Percentiles rank a stretch among this genome's conserved stretches.
Evolutionary conservation across 768 basidiomycete species (phyloP).

Genomic region (Calocybe cyanea): DNA sequence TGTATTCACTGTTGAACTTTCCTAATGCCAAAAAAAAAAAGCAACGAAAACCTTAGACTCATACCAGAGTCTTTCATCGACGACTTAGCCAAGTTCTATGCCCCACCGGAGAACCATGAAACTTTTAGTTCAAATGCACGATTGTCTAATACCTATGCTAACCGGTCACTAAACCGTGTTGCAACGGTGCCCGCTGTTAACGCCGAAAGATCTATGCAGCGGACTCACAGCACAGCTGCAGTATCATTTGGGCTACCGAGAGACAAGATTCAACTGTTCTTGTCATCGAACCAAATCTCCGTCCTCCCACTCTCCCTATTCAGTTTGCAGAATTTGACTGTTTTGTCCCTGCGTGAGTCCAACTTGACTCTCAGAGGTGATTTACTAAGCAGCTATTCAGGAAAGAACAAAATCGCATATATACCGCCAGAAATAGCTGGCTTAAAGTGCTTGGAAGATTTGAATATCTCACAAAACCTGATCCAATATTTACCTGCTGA

Average conservation of each 20-base stretch:
- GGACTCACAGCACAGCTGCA: conserved; percentile 28
- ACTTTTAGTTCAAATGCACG: conserved; percentile 9
- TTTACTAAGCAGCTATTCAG: conserved; percentile 31
- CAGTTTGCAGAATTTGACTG: conserved; percentile 49
- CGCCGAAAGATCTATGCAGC: conserved; percentile 15
- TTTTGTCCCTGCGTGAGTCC: conserved; percentile 61
- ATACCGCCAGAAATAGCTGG: conserved; percentile 62
- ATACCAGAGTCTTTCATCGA: conserved; percentile 49
- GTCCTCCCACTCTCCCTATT: conserved; percentile 58
- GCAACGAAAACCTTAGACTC: conserved; percentile 35
- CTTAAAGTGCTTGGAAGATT: conserved; percentile 49
- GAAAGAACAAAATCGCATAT: conserved; percentile 48
- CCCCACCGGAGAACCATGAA: conserved; percentile 34
- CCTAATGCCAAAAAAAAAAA: conserved; percentile 18
- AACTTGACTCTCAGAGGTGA: too few relatives aligned
- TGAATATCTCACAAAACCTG: conserved; percentile 60
- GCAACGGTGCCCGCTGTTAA: conserved; percentile 28
- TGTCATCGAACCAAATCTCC: conserved; percentile 51
- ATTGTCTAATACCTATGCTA: conserved; percentile 3
- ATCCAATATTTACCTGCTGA: conserved; percentile 63
- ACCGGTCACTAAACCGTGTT: conserved; percentile 29
- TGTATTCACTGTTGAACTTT: background rate
- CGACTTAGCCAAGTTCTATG: conserved; percentile 44
- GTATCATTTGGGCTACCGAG: conserved; percentile 35
- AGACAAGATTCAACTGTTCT: conserved; percentile 53